A percentile compares a stretch with the other conserved stretches of the same genome.
These are phyloP conservation scores for Anastatica hierochuntica DNA, from an alignment of 345 rosid genomes.

Conservation along the genomic window DNA sequence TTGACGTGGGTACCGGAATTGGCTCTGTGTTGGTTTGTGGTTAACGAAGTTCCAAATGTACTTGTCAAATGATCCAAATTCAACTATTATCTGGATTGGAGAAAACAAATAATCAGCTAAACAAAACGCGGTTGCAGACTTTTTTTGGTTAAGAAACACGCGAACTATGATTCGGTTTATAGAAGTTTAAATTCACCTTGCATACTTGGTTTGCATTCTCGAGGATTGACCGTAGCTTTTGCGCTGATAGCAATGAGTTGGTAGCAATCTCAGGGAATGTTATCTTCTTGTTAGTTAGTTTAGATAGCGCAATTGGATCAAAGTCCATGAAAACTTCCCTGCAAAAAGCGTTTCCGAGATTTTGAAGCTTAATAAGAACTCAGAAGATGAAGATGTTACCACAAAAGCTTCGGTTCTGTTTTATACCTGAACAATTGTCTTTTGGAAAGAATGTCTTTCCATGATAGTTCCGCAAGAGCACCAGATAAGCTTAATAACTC, in stretches of 20 bases:
- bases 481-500: slow-evolving; percentile 68
- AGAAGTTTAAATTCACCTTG: slow-evolving; percentile 39
- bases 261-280: slow-evolving; percentile 45
- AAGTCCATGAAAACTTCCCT: slow-evolving; percentile 74
- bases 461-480: slow-evolving; percentile 71
- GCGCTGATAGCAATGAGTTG: slow-evolving; percentile 51
- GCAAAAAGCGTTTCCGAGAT: slow-evolving; percentile 11
- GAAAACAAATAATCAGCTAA: neutral
- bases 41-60: slow-evolving; percentile 81
- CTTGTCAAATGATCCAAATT: slow-evolving; percentile 68
- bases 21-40: slow-evolving; percentile 52
- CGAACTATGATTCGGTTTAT: neutral
- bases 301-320: slow-evolving; percentile 56
- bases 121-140: neutral
- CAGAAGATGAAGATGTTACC: neutral
- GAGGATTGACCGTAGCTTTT: slow-evolving; percentile 57
- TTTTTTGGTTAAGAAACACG: neutral
- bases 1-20: slow-evolving; percentile 64
- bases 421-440: slow-evolving; percentile 68
- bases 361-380: neutral
- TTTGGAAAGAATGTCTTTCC: slow-evolving; percentile 71
- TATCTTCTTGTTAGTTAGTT: slow-evolving; percentile 49
- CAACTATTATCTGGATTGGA: slow-evolving; percentile 43
- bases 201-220: slow-evolving; percentile 69
- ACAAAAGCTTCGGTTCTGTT: neutral